Conservation (phyloP, 768 basidiomycete species). For the Obba rivulosa region DNA sequence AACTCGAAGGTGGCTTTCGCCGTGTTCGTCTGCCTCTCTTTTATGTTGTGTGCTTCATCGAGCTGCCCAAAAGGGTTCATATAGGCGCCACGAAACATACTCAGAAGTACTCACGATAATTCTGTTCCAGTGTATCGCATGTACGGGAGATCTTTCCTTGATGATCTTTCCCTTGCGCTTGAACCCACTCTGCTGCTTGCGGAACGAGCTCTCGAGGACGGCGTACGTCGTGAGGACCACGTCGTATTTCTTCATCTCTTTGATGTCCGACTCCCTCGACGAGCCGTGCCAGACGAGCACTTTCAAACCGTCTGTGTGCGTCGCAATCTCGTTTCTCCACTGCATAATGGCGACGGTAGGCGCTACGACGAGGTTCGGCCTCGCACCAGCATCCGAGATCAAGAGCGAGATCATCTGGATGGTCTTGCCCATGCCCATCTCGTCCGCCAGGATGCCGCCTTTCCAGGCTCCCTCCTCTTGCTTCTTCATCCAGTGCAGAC, state of each 20-base stretch:
- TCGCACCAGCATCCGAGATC: conserved; percentile 60
- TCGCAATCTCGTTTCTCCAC: conserved; percentile 91
- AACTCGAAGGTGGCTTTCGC: conserved; percentile 96
- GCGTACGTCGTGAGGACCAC: conserved; percentile 88
- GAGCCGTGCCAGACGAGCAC: conserved; percentile 92
- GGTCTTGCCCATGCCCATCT: conserved; percentile 96
- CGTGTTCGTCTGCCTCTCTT: conserved; percentile 90
- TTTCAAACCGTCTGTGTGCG: conserved; percentile 79
- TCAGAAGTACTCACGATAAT: conserved; percentile 50
- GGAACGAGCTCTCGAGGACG: conserved; percentile 86
- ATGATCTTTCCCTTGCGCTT: conserved; percentile 78
- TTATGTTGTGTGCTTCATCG: conserved; percentile 98
- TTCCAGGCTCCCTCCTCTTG: conserved; percentile 86
- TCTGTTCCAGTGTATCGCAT: conserved; percentile 80
- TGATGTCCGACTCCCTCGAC: conserved; percentile 58
- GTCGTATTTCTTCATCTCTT: conserved; percentile 77
- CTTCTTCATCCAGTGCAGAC: conserved; percentile 91
- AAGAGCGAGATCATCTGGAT: conserved; percentile 94
- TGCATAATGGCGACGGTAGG: conserved; percentile 57
- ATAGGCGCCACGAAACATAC: not conserved
- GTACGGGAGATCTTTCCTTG: conserved; percentile 84
- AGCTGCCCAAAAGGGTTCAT: conserved; percentile 39
- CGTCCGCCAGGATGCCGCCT: conserved; percentile 91
- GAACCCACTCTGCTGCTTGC: conserved; percentile 90
- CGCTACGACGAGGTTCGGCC: conserved; percentile 92